Percentiles rank a stretch among this genome's conserved stretches.
Conservation (phyloP, 495 filamentous ascomycete genomes). For the Cercophora samala region DNA sequence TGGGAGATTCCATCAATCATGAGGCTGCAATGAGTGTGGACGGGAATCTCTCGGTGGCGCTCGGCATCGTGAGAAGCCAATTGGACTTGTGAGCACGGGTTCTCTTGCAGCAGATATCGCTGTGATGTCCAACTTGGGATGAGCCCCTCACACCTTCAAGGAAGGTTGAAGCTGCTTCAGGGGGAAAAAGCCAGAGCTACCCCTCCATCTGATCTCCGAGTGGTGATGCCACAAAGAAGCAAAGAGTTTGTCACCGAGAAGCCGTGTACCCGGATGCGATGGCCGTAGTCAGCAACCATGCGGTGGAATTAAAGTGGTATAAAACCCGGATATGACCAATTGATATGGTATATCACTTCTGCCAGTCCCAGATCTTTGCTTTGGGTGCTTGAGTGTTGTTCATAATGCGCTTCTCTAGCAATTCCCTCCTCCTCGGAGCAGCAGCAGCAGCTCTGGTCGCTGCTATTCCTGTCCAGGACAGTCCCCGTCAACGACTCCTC, state of each 20-base stretch:
- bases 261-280: not conserved
- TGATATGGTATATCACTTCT: not conserved
- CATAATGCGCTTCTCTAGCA: constrained; percentile 36
- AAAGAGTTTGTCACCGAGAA: not conserved
- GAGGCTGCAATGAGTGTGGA: not conserved
- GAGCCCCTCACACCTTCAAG: not conserved
- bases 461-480: constrained; percentile 48
- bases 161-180: not conserved
- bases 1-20: not conserved
- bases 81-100: not conserved
- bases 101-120: not conserved
- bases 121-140: constrained; percentile 8
- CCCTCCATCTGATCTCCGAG: not conserved
- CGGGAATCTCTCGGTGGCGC: constrained; percentile 1
- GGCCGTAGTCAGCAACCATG: not conserved
- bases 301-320: not conserved
- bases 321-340: not conserved
- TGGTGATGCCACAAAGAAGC: not conserved
- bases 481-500: constrained; percentile 48
- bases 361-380: not conserved
- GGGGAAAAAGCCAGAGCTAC: not conserved
- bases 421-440: constrained; percentile 30
- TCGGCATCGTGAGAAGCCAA: constrained; percentile 1
- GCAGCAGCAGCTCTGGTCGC: constrained; percentile 33
- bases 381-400: not conserved